phyloP scores from a whole-genome alignment of 164 flowering plant genomes.

The Dillenia turbinata region DNA sequence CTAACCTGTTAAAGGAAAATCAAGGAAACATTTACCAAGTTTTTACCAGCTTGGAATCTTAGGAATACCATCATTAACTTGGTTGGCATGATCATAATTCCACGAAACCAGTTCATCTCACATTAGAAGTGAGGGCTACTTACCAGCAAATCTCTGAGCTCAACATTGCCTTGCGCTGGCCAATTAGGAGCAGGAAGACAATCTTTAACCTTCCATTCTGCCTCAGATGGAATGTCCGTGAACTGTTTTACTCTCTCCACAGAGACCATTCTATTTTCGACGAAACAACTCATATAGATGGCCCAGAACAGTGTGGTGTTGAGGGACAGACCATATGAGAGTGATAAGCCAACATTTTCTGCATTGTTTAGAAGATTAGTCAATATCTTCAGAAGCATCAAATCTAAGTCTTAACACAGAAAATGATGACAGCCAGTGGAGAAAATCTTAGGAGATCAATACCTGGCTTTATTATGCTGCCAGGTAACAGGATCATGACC shows the following conservation, averaged over 20 bases:
- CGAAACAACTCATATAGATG: constrained; percentile 63
- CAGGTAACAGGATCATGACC: constrained; percentile 81
- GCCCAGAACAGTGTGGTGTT: constrained; percentile 61
- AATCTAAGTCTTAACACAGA: not conserved
- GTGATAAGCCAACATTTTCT: constrained; percentile 82
- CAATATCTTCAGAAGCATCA: not conserved
- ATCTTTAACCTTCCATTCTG: constrained; percentile 64
- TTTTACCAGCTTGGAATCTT: too few species aligned
- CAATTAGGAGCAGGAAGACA: constrained; percentile 60
- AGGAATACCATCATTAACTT: too few species aligned
- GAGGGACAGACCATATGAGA: constrained; percentile 89
- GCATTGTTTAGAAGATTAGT: constrained; percentile 9
- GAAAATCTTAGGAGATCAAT: not conserved
- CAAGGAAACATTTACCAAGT: not conserved
- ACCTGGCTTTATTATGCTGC: constrained; percentile 79
- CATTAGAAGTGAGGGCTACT: not conserved
- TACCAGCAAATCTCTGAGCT: constrained; percentile 74
- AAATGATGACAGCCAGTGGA: not conserved
- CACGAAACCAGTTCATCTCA: not conserved
- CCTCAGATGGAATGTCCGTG: constrained; percentile 74
- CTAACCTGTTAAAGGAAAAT: constrained; percentile 52
- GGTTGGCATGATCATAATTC: not conserved
- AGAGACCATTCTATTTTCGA: constrained; percentile 90
- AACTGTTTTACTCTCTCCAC: constrained; percentile 92
- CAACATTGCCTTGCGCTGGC: constrained; percentile 77